A percentile compares a stretch with the other conserved stretches of the same genome.
Evolutionary conservation across 2,329 filamentous ascomycete species (phyloP).

Genomic region (Cadophora malorum): DNA sequence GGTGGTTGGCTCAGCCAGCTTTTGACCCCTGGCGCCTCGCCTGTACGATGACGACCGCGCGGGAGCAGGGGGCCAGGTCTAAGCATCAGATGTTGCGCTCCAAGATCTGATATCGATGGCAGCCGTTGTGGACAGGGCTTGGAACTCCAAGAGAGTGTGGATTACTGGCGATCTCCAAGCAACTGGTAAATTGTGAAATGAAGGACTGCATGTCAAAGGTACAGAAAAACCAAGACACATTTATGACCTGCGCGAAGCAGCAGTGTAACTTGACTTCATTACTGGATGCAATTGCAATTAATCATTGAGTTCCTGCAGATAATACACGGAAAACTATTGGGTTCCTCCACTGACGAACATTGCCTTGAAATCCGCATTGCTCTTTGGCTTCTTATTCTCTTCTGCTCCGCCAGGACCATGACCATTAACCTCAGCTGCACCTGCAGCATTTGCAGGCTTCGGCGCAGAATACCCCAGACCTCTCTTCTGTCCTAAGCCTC

Average conservation of each 20-base stretch:
- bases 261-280: not conserved
- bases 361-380: conserved; percentile 64
- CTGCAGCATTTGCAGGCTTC: conserved; percentile 22
- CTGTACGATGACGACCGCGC: conserved; percentile 28
- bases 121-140: not conserved
- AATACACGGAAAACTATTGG: conserved; percentile 28
- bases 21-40: conserved; percentile 25
- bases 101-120: conserved; percentile 18
- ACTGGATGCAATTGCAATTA: not conserved
- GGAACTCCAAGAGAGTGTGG: not conserved
- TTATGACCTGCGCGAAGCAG: not conserved
- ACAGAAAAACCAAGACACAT: not conserved
- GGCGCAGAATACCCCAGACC: conserved; percentile 43
- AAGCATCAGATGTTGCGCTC: conserved; percentile 7
- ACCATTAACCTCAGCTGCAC: conserved; percentile 32
- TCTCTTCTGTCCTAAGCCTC: conserved; percentile 45
- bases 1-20: conserved; percentile 24
- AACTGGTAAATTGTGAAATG: not conserved
- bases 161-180: not conserved
- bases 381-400: conserved; percentile 50
- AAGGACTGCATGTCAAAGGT: not conserved
- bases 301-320: conserved; percentile 5
- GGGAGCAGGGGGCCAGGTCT: not conserved
- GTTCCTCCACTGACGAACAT: conserved; percentile 44
- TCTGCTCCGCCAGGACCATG: conserved; percentile 29